Evolutionary conservation across 2,329 filamentous ascomycete species (phyloP).

Genomic region (Ambrosiella xylebori): DNA sequence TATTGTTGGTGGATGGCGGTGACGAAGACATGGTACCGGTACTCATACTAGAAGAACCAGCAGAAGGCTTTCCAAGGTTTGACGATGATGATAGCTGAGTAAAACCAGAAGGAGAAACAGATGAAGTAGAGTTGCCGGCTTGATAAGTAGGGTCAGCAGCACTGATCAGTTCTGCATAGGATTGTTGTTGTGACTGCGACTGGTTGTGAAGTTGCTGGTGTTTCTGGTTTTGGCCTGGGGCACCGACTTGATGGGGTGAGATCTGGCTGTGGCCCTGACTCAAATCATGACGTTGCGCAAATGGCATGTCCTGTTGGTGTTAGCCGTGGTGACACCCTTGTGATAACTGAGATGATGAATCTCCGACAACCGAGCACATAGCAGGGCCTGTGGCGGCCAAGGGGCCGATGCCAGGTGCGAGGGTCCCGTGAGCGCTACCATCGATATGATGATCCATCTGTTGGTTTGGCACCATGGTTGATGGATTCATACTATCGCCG

Average conservation of each 20-base stretch:
- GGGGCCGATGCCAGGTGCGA: neutral
- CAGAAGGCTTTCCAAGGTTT: neutral
- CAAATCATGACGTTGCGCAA: neutral
- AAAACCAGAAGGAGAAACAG: neutral
- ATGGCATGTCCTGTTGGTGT: neutral
- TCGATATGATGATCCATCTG: neutral
- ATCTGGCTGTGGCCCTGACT: neutral
- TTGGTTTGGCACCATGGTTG: neutral
- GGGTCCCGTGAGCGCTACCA: neutral
- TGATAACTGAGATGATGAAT: neutral
- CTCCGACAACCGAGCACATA: neutral
- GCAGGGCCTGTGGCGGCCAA: neutral
- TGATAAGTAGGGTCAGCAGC: neutral
- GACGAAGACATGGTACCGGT: slow-evolving; percentile 1
- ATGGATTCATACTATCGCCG: neutral
- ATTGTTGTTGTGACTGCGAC: neutral
- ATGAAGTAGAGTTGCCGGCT: neutral
- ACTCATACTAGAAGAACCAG: neutral
- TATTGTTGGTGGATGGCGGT: neutral
- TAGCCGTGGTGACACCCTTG: neutral
- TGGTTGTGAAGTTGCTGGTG: neutral
- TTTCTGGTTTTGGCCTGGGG: slow-evolving; percentile 1
- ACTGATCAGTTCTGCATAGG: neutral
- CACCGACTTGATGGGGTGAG: neutral
- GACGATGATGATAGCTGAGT: neutral